These are phyloP conservation scores for Podospora appendiculata DNA, from an alignment of 495 filamentous ascomycete species.

Conservation along the genomic window DNA sequence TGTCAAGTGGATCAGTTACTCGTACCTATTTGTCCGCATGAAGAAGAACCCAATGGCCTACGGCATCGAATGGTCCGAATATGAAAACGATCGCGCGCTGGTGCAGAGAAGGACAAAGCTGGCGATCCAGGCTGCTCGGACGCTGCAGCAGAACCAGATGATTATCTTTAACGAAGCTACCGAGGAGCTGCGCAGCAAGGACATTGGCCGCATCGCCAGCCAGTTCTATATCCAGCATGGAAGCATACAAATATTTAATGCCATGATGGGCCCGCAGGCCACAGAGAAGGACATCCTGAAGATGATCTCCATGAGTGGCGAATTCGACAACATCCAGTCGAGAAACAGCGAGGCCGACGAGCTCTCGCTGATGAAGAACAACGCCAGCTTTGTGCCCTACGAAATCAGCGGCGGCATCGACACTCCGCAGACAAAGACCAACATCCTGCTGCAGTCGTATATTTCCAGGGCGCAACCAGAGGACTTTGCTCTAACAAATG, in stretches of 20 bases:
- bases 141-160: conserved; percentile 90
- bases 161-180: conserved; percentile 95
- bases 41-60: conserved; percentile 83
- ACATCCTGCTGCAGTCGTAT: conserved; percentile 88
- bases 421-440: conserved; percentile 81
- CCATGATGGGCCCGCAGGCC: conserved; percentile 71
- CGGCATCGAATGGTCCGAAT: conserved; percentile 94
- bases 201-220: conserved; percentile 92
- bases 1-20: conserved; percentile 95
- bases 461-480: conserved; percentile 85
- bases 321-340: conserved; percentile 95
- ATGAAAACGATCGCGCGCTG: conserved; percentile 74
- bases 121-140: conserved; percentile 77
- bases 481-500: conserved; percentile 87
- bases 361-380: conserved; percentile 49
- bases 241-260: conserved; percentile 92
- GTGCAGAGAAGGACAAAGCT: conserved; percentile 74
- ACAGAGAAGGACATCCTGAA: conserved; percentile 83
- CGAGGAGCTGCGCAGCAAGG: conserved; percentile 84
- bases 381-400: conserved; percentile 57
- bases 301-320: conserved; percentile 93
- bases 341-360: conserved; percentile 81
- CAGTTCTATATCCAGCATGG: conserved; percentile 92
- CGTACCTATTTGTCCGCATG: conserved; percentile 96
- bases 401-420: conserved; percentile 69